Evolutionary conservation across 2,329 filamentous ascomycete genomes (phyloP).

Genomic region (Bipolaris oryzae): DNA sequence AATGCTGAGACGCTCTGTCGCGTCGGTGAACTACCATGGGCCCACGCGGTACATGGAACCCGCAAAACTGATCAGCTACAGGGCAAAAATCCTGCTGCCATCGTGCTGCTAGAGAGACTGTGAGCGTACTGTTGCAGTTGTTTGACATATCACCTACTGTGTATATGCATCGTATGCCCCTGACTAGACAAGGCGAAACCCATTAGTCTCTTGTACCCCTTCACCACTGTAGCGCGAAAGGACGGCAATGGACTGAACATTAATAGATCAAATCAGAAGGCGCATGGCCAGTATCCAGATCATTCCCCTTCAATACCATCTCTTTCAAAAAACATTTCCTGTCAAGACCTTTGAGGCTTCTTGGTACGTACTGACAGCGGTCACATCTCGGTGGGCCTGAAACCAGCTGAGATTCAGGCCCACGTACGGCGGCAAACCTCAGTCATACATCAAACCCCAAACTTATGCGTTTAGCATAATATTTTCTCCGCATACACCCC

Average conservation of each 20-base stretch:
- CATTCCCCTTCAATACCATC: not conserved
- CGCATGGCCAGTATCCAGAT: constrained; percentile 2
- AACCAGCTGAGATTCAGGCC: constrained; percentile 43
- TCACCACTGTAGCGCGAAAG: not conserved
- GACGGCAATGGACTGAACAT: not conserved
- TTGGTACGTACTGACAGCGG: not conserved
- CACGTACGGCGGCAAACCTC: constrained; percentile 30
- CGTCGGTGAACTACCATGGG: too few species aligned
- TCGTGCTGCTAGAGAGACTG: not conserved
- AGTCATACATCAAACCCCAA: constrained; percentile 32
- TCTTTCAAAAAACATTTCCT: not conserved
- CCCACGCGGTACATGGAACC: not conserved
- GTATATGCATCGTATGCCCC: not conserved
- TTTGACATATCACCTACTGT: not conserved
- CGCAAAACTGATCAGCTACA: not conserved
- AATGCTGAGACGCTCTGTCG: not conserved
- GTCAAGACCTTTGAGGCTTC: not conserved
- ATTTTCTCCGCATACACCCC: constrained; percentile 25
- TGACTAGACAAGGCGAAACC: not conserved
- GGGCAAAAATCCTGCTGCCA: not conserved
- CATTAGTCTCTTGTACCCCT: not conserved
- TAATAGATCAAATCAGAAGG: not conserved
- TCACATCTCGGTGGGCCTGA: constrained; percentile 32
- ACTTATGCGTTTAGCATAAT: constrained; percentile 47
- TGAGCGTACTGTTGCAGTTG: not conserved